Percentiles rank a stretch among this genome's conserved stretches.
Evolutionary conservation across 2,329 filamentous ascomycete genomes (phyloP).

Genomic region (Venturia aucupariae): DNA sequence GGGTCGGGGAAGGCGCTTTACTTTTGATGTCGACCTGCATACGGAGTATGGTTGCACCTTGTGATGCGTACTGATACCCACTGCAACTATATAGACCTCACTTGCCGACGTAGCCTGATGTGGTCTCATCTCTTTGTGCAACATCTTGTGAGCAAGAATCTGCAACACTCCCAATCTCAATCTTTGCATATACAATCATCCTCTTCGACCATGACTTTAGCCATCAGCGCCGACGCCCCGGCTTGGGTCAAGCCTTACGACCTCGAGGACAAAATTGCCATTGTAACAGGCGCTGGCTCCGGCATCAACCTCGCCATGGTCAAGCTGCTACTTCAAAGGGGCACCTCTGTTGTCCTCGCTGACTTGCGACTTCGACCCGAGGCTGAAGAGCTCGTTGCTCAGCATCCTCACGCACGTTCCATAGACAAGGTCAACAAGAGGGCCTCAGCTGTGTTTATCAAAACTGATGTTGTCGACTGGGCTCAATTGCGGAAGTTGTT

Average conservation of each 20-base stretch:
- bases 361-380: background rate
- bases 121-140: no score
- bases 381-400: background rate
- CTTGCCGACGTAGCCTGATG: background rate
- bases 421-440: background rate
- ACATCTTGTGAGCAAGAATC: no score
- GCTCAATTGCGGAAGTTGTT: background rate
- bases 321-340: conserved; percentile 25
- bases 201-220: background rate
- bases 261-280: conserved; percentile 20
- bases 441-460: conserved; percentile 5
- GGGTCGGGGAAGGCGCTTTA: background rate
- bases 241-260: background rate
- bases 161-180: no score
- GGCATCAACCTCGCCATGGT: conserved; percentile 19
- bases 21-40: no score
- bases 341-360: conserved; percentile 32
- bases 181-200: background rate
- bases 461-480: conserved; percentile 8
- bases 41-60: no score
- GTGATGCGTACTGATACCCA: background rate
- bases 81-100: background rate
- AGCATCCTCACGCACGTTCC: background rate
- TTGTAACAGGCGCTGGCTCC: conserved; percentile 24
- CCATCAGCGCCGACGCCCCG: background rate